phyloP scores from a whole-genome alignment of 176 grass and related monocot species.

The Dactylis glomerata region DNA sequence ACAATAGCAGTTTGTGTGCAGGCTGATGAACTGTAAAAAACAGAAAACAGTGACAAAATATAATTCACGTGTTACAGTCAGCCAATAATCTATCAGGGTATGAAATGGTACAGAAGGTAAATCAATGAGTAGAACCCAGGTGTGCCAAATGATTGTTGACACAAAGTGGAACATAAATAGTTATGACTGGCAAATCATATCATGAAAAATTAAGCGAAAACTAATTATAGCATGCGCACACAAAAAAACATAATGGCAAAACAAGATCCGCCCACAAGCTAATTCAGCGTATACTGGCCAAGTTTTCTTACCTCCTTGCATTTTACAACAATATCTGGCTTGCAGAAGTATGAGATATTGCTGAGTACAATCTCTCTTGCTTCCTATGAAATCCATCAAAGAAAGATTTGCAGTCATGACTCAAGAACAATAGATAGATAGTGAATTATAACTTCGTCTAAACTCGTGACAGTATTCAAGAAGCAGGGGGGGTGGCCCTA shows the following conservation, averaged over 20 bases:
- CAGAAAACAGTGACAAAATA: not conserved
- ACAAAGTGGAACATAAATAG: not conserved
- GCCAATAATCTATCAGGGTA: conserved; percentile 1
- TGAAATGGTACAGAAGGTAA: not conserved
- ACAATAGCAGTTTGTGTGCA: conserved; percentile 1
- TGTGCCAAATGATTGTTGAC: not conserved
- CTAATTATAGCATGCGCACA: not conserved
- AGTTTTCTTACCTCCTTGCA: conserved; percentile 81
- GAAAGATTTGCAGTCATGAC: not conserved
- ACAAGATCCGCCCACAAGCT: not conserved
- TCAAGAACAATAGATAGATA: not conserved
- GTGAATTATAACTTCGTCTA: not conserved
- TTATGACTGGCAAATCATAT: not conserved
- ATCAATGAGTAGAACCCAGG: not conserved
- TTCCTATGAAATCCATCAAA: conserved; percentile 56
- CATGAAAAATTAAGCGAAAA: not conserved
- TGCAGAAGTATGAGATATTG: conserved; percentile 65
- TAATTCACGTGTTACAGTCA: not conserved
- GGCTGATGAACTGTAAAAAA: conserved; percentile 3
- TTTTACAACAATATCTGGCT: conserved; percentile 68
- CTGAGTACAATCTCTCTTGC: conserved; percentile 83
- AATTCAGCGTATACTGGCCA: not conserved
- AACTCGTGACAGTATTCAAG: not conserved
- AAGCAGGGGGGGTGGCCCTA: not conserved
- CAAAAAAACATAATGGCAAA: conserved; percentile 6